Evolutionary conservation across 306 rosid genomes (phyloP), one percentile per base, ranked within the genome.

Genomic region (Vicia villosa): DNA sequence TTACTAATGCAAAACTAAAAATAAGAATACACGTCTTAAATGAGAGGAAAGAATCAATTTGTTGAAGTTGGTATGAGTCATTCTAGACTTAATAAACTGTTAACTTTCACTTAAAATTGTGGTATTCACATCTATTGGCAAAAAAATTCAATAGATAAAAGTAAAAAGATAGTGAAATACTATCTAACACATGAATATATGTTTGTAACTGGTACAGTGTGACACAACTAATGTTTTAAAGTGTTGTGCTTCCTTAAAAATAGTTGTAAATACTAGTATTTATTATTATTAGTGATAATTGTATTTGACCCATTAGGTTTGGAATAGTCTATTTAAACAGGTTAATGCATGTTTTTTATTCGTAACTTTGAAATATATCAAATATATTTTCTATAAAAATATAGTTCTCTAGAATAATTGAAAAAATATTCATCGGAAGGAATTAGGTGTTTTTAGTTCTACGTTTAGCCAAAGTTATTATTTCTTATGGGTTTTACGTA

Each of bases 191-290:
- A 55, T 24, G 62, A 58, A 58, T 30, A 58, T 22, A 34, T 30
- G 41, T 58, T 32, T 58, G 40, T 4, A 12, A 58, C 41, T 58
- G 64, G 42, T 58, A 15, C 42, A 15, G 10, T 14, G 12, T 30
- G 13, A 15, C 7, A 28, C 64, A 59, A 8, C 43, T 17, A 34
- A 58, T 34, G n/a, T 34, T 59, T 34, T 59, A 45, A 59, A 59
- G 45, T 59, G 26, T 15, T 5, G 65, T 34, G n/a, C 65, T 59
- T 59, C 65, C 40, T n/a, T 32, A 15, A 49, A 68, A 34, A 7
- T 34, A 7, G 38, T 7, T 7, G 10, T 34, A 7, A 34, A 34
- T 34, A 34, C 38, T 34, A 34, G 38, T 34, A 34, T 34, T 34
- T 34, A 34, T 34, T 0, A 32, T 5, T 8, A 1, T 34, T 34